phyloP scores from a whole-genome alignment of 257 asterid species.

The Verbena officinalis region DNA sequence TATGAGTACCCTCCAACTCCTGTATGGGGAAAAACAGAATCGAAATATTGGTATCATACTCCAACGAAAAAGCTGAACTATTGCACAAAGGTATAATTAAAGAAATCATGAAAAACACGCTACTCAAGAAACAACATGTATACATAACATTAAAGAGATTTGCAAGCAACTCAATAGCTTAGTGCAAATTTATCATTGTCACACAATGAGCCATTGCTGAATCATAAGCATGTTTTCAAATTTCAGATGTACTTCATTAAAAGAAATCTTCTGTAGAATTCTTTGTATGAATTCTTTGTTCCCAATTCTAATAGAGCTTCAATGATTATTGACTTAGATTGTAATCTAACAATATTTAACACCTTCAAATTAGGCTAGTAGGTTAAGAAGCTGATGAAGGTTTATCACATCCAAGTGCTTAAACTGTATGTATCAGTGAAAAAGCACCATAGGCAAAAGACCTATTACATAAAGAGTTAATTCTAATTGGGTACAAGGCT shows the following conservation, averaged over 20 bases:
- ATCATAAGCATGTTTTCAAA: constrained; percentile 19
- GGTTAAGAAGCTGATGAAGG: not conserved
- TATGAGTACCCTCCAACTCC: constrained; percentile 89
- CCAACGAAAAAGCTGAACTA: constrained; percentile 15
- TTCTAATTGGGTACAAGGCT: too few relatives aligned
- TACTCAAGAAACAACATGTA: constrained; percentile 4
- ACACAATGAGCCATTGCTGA: constrained; percentile 3
- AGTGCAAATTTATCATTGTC: constrained; percentile 19
- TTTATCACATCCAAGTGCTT: constrained; percentile 8
- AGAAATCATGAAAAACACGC: not conserved
- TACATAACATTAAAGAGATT: constrained; percentile 11
- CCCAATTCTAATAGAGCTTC: not conserved
- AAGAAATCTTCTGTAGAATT: not conserved
- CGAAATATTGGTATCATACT: not conserved
- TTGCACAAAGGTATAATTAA: constrained; percentile 20
- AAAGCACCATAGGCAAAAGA: not conserved
- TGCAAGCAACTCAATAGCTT: constrained; percentile 4
- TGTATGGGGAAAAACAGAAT: constrained; percentile 29
- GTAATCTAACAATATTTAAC: not conserved
- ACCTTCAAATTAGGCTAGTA: not conserved
- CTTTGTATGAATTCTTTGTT: constrained; percentile 7
- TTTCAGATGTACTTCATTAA: constrained; percentile 6
- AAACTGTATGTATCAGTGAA: constrained; percentile 6
- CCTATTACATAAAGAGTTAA: too few relatives aligned
- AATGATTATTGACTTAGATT: not conserved